These are phyloP conservation scores for Geotrichum ghanense DNA, from an alignment of 805 yeast species.

Conservation along the genomic window DNA sequence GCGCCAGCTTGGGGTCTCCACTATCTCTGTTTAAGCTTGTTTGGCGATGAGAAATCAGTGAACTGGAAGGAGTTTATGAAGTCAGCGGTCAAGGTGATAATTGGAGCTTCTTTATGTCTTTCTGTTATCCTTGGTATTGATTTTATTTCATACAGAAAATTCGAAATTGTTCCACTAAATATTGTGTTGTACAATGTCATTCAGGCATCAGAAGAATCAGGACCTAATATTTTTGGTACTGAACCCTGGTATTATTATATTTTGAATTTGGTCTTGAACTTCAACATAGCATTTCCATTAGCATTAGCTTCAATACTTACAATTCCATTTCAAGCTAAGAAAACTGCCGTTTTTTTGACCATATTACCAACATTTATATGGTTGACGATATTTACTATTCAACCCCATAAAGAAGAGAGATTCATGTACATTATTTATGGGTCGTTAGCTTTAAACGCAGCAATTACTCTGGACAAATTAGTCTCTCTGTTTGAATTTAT, in stretches of 20 bases:
- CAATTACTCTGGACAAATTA: conserved; percentile 31
- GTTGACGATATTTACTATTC: conserved; percentile 53
- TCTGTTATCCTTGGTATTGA: conserved; percentile 29
- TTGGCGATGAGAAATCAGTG: conserved; percentile 10
- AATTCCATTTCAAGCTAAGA: conserved; percentile 1
- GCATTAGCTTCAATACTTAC: conserved; percentile 9
- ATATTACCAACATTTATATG: conserved; percentile 50
- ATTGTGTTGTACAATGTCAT: conserved; percentile 76
- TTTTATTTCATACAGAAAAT: conserved; percentile 46
- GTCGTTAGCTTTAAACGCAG: conserved; percentile 49
- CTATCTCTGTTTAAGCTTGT: conserved; percentile 9
- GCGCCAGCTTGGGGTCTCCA: conserved; percentile 47
- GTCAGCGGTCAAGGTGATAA: conserved; percentile 16
- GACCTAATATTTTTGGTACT: conserved; percentile 84
- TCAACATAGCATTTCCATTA: conserved; percentile 37
- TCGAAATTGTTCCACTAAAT: conserved; percentile 65
- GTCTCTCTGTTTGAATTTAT: conserved; percentile 3
- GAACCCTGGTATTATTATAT: conserved; percentile 70
- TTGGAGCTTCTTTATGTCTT: conserved; percentile 10
- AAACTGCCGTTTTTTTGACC: conserved; percentile 13
- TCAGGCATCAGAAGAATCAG: conserved; percentile 52
- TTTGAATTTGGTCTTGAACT: conserved; percentile 59
- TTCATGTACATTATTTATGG: conserved; percentile 82
- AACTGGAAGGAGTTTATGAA: conserved; percentile 13
- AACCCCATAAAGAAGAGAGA: conserved; percentile 91